A percentile compares a stretch with the other conserved stretches of the same genome.
Conservation (phyloP, 257 asterid species). For the Forsythia suspensa region DNA sequence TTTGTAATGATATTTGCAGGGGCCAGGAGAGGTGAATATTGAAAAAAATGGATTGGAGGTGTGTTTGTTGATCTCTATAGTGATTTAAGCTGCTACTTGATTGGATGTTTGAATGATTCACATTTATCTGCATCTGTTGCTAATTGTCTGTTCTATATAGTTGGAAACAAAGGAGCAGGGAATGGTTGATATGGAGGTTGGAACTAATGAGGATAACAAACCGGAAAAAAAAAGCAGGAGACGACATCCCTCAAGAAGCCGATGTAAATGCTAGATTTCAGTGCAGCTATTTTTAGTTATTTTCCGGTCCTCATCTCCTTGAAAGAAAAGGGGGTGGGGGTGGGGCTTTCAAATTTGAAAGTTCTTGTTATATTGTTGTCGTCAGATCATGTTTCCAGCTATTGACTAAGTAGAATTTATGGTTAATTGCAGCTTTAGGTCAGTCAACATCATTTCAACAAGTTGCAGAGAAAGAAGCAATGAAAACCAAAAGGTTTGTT, state of each 20-base stretch:
- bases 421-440: constrained; percentile 64
- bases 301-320: not conserved
- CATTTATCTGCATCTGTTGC: not conserved
- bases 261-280: constrained; percentile 47
- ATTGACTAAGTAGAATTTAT: not conserved
- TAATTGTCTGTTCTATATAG: not conserved
- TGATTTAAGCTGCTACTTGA: not conserved
- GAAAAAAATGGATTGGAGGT: not conserved
- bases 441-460: constrained; percentile 44
- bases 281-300: not conserved
- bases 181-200: constrained; percentile 30
- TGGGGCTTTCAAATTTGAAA: not conserved
- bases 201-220: constrained; percentile 31
- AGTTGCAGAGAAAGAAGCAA: constrained; percentile 47
- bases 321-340: not conserved
- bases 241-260: constrained; percentile 57
- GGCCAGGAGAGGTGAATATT: not conserved
- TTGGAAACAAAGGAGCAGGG: constrained; percentile 30
- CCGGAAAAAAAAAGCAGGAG: constrained; percentile 35
- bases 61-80: not conserved
- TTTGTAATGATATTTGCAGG: not conserved
- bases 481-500: constrained; percentile 64
- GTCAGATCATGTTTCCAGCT: not conserved
- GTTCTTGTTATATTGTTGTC: not conserved
- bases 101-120: not conserved